Percentiles rank a stretch among this genome's conserved stretches.
These are phyloP conservation scores for Brachypodium distachyon DNA, from an alignment of 202 grass and related monocot species.

Conservation along the genomic window DNA sequence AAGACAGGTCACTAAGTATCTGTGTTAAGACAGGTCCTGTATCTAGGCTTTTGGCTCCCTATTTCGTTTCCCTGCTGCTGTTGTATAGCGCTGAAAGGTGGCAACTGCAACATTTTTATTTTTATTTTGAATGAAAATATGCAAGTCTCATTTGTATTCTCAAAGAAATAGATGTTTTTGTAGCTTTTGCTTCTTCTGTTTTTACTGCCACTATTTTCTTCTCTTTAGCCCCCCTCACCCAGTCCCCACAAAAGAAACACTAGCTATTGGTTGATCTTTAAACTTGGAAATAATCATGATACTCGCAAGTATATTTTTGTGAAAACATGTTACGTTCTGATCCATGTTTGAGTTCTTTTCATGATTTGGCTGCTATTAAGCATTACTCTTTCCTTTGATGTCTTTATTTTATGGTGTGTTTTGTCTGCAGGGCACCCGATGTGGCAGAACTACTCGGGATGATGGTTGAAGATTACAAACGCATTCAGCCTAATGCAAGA, in stretches of 20 bases:
- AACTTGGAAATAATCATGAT: background rate
- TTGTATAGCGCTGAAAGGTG: background rate
- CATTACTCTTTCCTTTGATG: background rate
- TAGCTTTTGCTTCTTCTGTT: background rate
- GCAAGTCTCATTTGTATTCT: background rate
- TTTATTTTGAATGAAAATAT: background rate
- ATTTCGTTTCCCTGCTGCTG: background rate
- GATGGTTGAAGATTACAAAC: constrained; percentile 94
- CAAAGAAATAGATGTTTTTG: background rate
- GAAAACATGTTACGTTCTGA: background rate
- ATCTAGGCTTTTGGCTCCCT: background rate
- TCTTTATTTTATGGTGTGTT: constrained; percentile 17
- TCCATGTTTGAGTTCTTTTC: background rate
- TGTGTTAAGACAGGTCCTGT: too few relatives aligned
- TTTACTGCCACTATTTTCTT: background rate
- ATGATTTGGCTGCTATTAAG: background rate
- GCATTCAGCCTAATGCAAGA: constrained; percentile 84
- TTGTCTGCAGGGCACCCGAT: constrained; percentile 63
- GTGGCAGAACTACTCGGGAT: constrained; percentile 89
- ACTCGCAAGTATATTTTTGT: background rate
- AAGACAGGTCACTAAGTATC: background rate
- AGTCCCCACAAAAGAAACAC: too few relatives aligned
- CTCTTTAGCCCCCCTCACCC: too few relatives aligned
- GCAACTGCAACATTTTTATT: too few relatives aligned
- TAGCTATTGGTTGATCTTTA: too few relatives aligned